Evolutionary conservation across 805 yeast species (phyloP), one percentile per base, ranked within the genome.

Genomic region (Pichia nanzhaoensis): DNA sequence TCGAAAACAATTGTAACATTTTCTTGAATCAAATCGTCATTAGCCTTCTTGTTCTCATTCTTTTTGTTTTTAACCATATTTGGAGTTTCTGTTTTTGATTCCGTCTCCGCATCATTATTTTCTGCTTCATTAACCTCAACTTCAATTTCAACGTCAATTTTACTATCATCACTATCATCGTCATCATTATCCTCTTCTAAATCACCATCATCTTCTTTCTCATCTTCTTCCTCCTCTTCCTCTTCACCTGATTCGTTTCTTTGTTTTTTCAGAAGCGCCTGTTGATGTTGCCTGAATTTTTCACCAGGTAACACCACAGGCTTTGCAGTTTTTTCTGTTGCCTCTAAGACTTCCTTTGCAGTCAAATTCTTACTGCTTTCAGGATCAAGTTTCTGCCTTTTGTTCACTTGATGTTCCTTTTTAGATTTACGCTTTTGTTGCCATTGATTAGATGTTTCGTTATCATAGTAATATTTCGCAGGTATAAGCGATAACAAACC

Each of bases 391-490:
- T 89, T 90, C 46, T 78, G 76, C 52, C 77, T 69, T 59, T 84
- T 84, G 51, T 76, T 79, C 42, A 68, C 71, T 52, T 71, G 77
- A 18, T 71, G 64, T 53, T 86, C 88, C 44, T 73, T 77, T 55
- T 83, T 84, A 27, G 78, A 64, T 65, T 81, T 77, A 69, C 88
- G 87, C 68, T 80, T 85, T 55, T 82, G 83, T 55, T 82, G 81
- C 97, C 97, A 90, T 65, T 91, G 97, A 42, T 82, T 82, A 55
- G 83, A 80, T 2, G 91, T 82, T 47, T 86, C 91, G 34, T 85
- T 96, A 62, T 90, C 96, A 61, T 86, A 89, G 62, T 91, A 91
- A 59, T 84, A 89, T 59, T 89, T 88, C 3, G 97, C 95, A 3
- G 98, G 97, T 47, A 91, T 90, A 63, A 91, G 69, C 18, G 96